These are phyloP conservation scores for Hordeum marinum DNA, from an alignment of 176 grass and related monocot genomes.

Conservation along the genomic window DNA sequence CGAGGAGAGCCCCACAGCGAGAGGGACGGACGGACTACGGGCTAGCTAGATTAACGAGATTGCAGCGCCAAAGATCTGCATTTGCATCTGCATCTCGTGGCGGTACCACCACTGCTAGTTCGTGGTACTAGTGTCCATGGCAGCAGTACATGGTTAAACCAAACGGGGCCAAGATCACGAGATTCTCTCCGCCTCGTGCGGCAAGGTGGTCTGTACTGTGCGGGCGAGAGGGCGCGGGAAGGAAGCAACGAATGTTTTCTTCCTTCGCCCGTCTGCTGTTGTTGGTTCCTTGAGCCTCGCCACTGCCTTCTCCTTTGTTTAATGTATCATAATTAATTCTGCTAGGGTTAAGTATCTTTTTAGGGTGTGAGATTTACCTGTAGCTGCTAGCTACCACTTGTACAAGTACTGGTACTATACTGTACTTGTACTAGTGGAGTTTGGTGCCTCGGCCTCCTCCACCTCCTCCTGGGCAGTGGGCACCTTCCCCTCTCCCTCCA, in stretches of 20 bases:
- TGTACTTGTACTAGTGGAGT: background rate
- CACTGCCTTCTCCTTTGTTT: too few species aligned
- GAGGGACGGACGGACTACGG: background rate
- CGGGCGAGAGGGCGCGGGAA: background rate
- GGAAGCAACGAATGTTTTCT: conserved; percentile 49
- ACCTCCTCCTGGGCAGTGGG: conserved; percentile 23
- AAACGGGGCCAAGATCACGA: conserved; percentile 10
- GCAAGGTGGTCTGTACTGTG: background rate
- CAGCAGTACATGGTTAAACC: background rate
- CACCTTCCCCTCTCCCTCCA: conserved; percentile 2
- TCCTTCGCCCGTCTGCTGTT: background rate
- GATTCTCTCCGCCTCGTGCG: background rate
- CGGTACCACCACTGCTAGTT: background rate
- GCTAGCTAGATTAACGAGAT: background rate
- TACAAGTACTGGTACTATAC: background rate
- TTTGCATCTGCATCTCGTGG: background rate
- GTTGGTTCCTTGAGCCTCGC: conserved; percentile 5
- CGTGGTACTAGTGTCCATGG: background rate
- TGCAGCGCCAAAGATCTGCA: conserved; percentile 21
- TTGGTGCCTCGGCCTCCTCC: conserved; percentile 11
- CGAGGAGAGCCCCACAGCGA: conserved; percentile 5
- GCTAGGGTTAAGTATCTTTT: background rate
- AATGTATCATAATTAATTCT: too few species aligned
- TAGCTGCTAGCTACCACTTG: background rate
- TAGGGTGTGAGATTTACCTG: conserved; percentile 17